These are phyloP conservation scores for Calonectria multiphialidica DNA, from an alignment of 2,329 filamentous ascomycete genomes.

Conservation along the genomic window DNA sequence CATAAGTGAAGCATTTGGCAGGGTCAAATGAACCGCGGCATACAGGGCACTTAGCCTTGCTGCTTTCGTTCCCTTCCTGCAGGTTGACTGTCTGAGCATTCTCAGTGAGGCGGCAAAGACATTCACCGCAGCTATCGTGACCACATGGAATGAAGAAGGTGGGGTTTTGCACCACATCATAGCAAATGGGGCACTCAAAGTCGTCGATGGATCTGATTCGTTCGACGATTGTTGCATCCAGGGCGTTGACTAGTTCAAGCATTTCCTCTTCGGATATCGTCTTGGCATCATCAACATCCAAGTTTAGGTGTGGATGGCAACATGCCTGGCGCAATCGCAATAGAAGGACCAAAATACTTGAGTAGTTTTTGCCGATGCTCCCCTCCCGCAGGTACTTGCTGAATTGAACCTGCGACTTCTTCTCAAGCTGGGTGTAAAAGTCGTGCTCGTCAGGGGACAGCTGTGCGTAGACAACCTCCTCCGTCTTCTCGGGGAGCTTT, in stretches of 20 bases:
- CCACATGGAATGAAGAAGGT: constrained; percentile 87
- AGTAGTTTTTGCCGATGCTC: constrained; percentile 78
- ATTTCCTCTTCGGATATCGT: constrained; percentile 62
- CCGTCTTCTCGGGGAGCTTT: constrained; percentile 79
- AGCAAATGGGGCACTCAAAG: constrained; percentile 87
- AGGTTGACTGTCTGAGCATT: constrained; percentile 65
- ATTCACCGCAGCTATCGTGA: constrained; percentile 83
- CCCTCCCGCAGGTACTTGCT: constrained; percentile 80
- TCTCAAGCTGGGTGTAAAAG: constrained; percentile 82
- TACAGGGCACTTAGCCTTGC: constrained; percentile 76
- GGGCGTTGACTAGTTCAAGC: constrained; percentile 70
- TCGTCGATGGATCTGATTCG: constrained; percentile 70
- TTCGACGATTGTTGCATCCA: constrained; percentile 72
- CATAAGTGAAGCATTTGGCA: constrained; percentile 79
- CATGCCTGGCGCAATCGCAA: constrained; percentile 84
- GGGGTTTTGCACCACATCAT: constrained; percentile 80
- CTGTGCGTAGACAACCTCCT: constrained; percentile 80
- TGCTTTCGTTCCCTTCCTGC: constrained; percentile 69
- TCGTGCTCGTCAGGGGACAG: constrained; percentile 80
- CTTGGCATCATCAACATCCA: constrained; percentile 50
- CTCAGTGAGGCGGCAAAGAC: constrained; percentile 77
- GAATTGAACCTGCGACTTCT: constrained; percentile 75
- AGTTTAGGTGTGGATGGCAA: constrained; percentile 49
- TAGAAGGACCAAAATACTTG: constrained; percentile 83
- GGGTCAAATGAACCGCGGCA: constrained; percentile 78